Base-by-base conservation (phyloP, 1,284 basidiomycete species). In the Rhodotorula mucilaginosa region DNA sequence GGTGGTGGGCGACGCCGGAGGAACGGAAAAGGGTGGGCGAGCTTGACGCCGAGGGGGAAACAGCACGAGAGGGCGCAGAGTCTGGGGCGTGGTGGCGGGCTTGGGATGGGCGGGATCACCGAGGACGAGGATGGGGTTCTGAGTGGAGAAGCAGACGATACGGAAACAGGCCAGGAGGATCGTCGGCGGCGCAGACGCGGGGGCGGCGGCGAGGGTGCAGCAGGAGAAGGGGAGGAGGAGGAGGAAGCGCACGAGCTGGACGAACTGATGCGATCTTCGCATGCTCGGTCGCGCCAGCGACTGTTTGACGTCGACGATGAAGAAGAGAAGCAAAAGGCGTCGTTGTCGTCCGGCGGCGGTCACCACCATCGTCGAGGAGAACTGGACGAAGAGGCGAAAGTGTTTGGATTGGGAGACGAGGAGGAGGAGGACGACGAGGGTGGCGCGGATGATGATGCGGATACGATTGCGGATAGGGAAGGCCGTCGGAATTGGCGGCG, bases 401-500 rank as follows among this genome's bases (percentile, higher is more conserved):
- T 85, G 56, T 86, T 85, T 77, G 82, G 83, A 60, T 77, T 85
- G 6, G 85, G 83, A 0, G 84, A 84, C 34, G 84, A 59, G n/a
- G 65, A 68, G 1, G 82, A 68, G 1, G 82, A 84, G 18, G 74
- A 77, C 0, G 76, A 78, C 34, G 79, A 76, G 12, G 80, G 79
- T 15, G 68, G 65, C 21, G n/a, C 8, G 2, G 21, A 8, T n/a
- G 51, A n/a, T n/a, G 51, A 52, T 23, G n/a, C 51, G 51, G 51
- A 52, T 52, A 52, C 51, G 51, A 52, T 52, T n/a, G 51, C 51
- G 23, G 51, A 52, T n/a, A 23, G n/a, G 51, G 51, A n/a, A 52
- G 51, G 51, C 10, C 26, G 60, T 44, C 26, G 60, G 18, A 56
- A 56, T 21, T 47, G 54, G 16, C 57, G 67, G n/a, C 31, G 51